These are phyloP conservation scores for Somion occarium DNA, from an alignment of 1,284 basidiomycete genomes.

Conservation along the genomic window DNA sequence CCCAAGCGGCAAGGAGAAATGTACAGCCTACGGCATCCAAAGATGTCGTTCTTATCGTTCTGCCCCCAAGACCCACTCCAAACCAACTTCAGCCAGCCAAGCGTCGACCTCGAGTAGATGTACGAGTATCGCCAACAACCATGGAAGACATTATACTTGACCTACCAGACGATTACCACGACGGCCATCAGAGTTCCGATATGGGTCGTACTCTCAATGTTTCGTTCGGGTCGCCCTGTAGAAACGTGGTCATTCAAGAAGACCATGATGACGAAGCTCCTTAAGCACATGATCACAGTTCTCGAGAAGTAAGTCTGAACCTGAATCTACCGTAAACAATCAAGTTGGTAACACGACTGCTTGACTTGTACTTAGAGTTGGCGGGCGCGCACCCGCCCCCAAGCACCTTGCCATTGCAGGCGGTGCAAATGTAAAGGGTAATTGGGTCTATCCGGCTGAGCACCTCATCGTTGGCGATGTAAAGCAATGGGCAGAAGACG, in stretches of 20 bases:
- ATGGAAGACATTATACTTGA: slow-evolving; percentile 26
- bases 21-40: too few species aligned
- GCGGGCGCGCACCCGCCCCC: not conserved
- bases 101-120: too few species aligned
- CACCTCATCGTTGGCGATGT: slow-evolving; percentile 11
- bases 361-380: not conserved
- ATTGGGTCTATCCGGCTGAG: slow-evolving; percentile 7
- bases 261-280: not conserved
- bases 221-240: not conserved
- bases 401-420: slow-evolving; percentile 5
- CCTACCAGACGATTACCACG: slow-evolving; percentile 28
- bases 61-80: too few species aligned
- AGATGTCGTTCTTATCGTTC: too few species aligned
- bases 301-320: not conserved
- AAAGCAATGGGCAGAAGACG: slow-evolving; percentile 16
- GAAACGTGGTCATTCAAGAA: slow-evolving; percentile 5
- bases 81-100: too few species aligned
- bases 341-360: not conserved
- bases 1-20: too few species aligned
- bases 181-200: slow-evolving; percentile 1
- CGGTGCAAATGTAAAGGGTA: slow-evolving; percentile 8
- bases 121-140: slow-evolving; percentile 18
- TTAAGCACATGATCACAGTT: not conserved
- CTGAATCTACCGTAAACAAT: not conserved
- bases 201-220: slow-evolving; percentile 1